Base-by-base conservation (phyloP, 2,329 filamentous ascomycete genomes). In the Ophiocordyceps sinensis region DNA sequence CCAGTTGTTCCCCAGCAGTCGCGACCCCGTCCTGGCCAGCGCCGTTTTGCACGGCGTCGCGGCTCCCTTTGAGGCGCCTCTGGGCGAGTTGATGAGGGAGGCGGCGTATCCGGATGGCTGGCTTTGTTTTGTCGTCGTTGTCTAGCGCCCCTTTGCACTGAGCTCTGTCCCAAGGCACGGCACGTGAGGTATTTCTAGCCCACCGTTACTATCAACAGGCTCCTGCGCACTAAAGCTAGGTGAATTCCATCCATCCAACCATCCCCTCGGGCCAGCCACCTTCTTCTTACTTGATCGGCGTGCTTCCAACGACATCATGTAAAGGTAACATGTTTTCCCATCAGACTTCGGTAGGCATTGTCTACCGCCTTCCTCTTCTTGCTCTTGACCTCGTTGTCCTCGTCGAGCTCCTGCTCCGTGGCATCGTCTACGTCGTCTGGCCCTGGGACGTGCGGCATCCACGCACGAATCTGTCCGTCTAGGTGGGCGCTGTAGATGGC, bases 81-180 rank as follows among this genome's bases (percentile, higher is more conserved):
- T 98, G 15, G 83, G 86, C 53, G 89, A 95, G 37, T 59, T 98
- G 43, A 83, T 91, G 63, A 73, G 79, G 43, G 82, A 82, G 53
- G 82, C 84, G 4, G 78, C 85, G 2, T 96, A 95, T 66, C 79
- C 86, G 0, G 91, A 98, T 62, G 91, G 91, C 0, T 98, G 88
- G 82, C 60, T 94, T 23, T 85, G 86, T 59, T 62, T 95, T 35
- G 83, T 86, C 40, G 74, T 95, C 5, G 71, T 79, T 17, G 81
- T 93, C 66, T 37, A 19, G 17, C 14, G 17, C 28, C 28, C 14
- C 19, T 28, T 34, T 23, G 13, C 9, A 29, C 38, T 28, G 23
- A 23, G 23, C 7, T 23, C 4, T 23, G 4, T 23, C 23, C 23
- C 4, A 23, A 23, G 23, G 4, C 23, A 23, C 4, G 23, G 23